Conservation (phyloP, 495 filamentous ascomycete species). For the Aspergillus funiculosus region DNA sequence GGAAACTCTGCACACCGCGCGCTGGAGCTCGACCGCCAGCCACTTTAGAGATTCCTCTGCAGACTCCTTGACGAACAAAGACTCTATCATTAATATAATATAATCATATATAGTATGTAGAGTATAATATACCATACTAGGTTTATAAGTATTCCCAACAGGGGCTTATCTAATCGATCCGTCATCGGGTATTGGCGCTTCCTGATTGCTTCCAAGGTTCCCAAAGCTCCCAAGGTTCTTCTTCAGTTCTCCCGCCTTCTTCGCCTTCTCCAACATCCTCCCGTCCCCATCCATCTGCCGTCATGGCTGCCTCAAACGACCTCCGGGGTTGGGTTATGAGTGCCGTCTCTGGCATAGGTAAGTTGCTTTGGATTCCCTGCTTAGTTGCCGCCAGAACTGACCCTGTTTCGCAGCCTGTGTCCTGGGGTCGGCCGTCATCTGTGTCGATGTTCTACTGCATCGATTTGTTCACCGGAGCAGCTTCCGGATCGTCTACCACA, state of each 20-base stretch:
- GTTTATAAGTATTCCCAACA: not conserved
- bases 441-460: conserved; percentile 71
- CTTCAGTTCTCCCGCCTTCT: conserved; percentile 5
- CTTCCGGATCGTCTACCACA: conserved; percentile 87
- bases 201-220: too few species aligned
- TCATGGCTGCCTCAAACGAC: conserved; percentile 64
- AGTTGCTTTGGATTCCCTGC: conserved; percentile 20
- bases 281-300: conserved; percentile 12
- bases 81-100: too few species aligned
- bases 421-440: conserved; percentile 77
- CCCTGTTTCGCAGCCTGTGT: conserved; percentile 59
- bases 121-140: too few species aligned
- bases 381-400: conserved; percentile 3
- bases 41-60: too few species aligned
- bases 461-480: conserved; percentile 61
- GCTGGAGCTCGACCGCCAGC: too few species aligned
- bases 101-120: too few species aligned
- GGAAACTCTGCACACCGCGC: too few species aligned
- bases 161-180: conserved; percentile 14
- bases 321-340: conserved; percentile 91
- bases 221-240: not conserved
- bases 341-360: conserved; percentile 73
- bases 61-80: too few species aligned
- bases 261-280: conserved; percentile 11
- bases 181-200: too few species aligned